Evolutionary conservation across 768 basidiomycete genomes (phyloP).

Genomic region (Lentinula guzmanii): DNA sequence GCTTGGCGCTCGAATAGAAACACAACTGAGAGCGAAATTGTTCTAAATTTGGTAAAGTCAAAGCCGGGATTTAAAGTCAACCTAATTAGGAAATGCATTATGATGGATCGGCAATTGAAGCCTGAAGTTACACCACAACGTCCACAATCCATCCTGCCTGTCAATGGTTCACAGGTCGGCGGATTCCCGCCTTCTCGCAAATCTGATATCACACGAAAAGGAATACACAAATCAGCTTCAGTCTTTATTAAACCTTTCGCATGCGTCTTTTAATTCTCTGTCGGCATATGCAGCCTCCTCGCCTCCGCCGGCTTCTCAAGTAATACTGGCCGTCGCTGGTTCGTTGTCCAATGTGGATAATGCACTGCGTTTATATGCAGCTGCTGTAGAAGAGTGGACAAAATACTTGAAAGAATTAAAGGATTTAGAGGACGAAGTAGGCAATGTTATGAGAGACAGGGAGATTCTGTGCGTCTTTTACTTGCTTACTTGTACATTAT

Average conservation of each 20-base stretch:
- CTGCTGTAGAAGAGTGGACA: slow-evolving; percentile 60
- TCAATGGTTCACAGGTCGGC: slow-evolving; percentile 67
- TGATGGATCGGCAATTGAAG: too few relatives aligned
- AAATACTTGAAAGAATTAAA: slow-evolving; percentile 56
- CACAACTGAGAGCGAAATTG: too few relatives aligned
- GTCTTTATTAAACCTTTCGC: slow-evolving; percentile 52
- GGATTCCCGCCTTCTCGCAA: slow-evolving; percentile 66
- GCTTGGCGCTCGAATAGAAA: too few relatives aligned
- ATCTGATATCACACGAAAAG: slow-evolving; percentile 65
- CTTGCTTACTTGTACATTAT: neutral
- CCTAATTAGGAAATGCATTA: too few relatives aligned
- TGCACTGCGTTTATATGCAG: slow-evolving; percentile 56
- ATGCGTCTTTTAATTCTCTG: slow-evolving; percentile 57
- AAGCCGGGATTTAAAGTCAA: slow-evolving; percentile 9
- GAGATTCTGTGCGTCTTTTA: slow-evolving; percentile 66
- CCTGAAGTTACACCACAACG: too few relatives aligned
- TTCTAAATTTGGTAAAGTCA: too few relatives aligned
- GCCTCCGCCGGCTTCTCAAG: slow-evolving; percentile 45
- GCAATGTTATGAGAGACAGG: slow-evolving; percentile 62
- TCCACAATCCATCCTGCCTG: neutral
- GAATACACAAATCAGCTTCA: slow-evolving; percentile 60
- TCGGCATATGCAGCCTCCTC: slow-evolving; percentile 71
- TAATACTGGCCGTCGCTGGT: slow-evolving; percentile 51
- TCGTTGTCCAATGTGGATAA: slow-evolving; percentile 61
- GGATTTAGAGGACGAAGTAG: slow-evolving; percentile 67